Evolutionary conservation across 129 eudicot genomes (phyloP), one percentile per base, ranked within the genome.

Genomic region (Pulicaria dysenterica): DNA sequence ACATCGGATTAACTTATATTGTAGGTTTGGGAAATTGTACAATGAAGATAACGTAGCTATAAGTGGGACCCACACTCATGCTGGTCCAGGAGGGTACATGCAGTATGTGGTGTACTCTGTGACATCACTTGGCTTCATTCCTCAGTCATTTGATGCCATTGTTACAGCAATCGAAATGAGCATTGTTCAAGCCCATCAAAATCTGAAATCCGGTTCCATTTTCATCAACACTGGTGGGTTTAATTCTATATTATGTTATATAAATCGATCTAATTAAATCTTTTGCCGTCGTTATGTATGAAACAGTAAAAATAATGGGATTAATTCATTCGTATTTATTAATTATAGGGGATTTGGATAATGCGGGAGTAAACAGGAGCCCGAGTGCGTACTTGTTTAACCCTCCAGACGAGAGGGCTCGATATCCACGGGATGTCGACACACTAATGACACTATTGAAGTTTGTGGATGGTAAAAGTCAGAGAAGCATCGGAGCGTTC

Each of bases 51-150:
- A 85, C 14, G 77, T 88, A 38, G 95, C 95, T 1, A 88, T 88
- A 62, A 85, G 95, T 75, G 95, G 95, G 41, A 88, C 85, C 6
- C 90, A 88, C 60, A 88, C 88, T n/a, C 88, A 88, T 88, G 88
- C 90, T 70, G 95, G 95, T 66, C 94, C 90, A 61, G 90, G 89
- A 70, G 94, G 94, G 14, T 88, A 88, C 73, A 48, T 85, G 82
- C 94, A 88, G 74, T 88, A 88, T 63, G 80, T 88, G 17, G 58
- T 81, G 38, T 88, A 85, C 57, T 77, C 80, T 5, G 75, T 88
- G 40, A 85, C 95, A 5, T 82, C 90, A 10, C 83, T 88, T 5
- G 95, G 95, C 42, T 88, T 88, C 51, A 67, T 85, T 43, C 90
- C 80, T 43, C 95, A 88, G 45, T 88, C 95, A 50, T 88, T 88